These are phyloP conservation scores for Capsicum baccatum DNA, from an alignment of 257 asterid genomes.

Conservation along the genomic window DNA sequence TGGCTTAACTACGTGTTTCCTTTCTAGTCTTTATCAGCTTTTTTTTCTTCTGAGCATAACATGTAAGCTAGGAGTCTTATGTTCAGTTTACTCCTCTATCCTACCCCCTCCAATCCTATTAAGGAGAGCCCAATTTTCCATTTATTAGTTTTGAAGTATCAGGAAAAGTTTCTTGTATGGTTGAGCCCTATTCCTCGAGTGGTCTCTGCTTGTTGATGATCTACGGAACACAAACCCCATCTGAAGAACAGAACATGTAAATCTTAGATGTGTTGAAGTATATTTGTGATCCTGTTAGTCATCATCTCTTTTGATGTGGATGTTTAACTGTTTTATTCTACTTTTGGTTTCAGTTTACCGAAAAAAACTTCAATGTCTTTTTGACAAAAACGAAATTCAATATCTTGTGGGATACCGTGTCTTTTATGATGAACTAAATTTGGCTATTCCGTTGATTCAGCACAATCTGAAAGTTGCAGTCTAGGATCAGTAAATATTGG, in stretches of 20 bases:
- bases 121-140: neutral
- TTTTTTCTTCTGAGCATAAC: conserved; percentile 2
- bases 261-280: neutral
- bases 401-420: neutral
- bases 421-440: neutral
- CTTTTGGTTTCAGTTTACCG: neutral
- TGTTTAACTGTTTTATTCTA: neutral
- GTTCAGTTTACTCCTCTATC: neutral
- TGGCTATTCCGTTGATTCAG: neutral
- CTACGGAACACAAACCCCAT: neutral
- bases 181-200: neutral
- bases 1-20: neutral
- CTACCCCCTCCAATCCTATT: neutral
- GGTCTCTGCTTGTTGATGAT: neutral
- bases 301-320: neutral
- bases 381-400: neutral
- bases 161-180: neutral
- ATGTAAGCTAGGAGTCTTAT: neutral
- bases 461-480: neutral
- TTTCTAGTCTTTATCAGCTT: neutral
- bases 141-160: neutral
- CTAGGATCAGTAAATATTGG: neutral
- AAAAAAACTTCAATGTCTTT: neutral
- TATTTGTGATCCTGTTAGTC: neutral
- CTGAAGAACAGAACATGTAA: conserved; percentile 15